Evolutionary conservation across 352 stramenopile genomes (phyloP).

Genomic region (Globisporangium cylindrosporum): DNA sequence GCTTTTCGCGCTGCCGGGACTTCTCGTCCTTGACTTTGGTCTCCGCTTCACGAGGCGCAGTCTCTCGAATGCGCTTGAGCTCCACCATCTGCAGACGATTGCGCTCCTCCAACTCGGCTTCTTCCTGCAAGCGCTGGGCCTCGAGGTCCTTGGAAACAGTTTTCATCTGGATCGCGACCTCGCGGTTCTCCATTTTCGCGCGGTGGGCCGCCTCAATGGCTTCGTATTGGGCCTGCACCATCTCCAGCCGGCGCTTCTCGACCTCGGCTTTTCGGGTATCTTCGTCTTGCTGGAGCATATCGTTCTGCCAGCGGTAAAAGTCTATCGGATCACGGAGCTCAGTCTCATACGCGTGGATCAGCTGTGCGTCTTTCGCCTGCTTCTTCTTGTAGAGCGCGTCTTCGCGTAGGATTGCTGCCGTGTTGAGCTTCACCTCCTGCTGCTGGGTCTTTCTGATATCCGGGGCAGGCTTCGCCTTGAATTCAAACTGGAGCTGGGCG

Average conservation of each 20-base stretch:
- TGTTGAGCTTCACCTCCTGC: constrained; percentile 81
- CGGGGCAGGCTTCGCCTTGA: constrained; percentile 72
- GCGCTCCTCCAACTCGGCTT: constrained; percentile 46
- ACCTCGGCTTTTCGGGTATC: constrained; percentile 63
- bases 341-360: constrained; percentile 86
- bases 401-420: constrained; percentile 89
- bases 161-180: constrained; percentile 82
- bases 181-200: constrained; percentile 72
- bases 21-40: constrained; percentile 60
- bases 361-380: constrained; percentile 85
- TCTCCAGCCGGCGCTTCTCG: constrained; percentile 74
- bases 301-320: constrained; percentile 88
- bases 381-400: constrained; percentile 91
- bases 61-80: constrained; percentile 76
- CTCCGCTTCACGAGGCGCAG: constrained; percentile 76
- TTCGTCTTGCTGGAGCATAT: constrained; percentile 84
- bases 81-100: constrained; percentile 54
- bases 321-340: constrained; percentile 89
- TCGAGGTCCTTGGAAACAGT: constrained; percentile 61
- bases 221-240: constrained; percentile 80
- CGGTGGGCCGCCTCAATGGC: constrained; percentile 70
- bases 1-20: constrained; percentile 49
- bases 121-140: constrained; percentile 59
- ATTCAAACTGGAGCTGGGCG: constrained; percentile 64
- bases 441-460: constrained; percentile 25